Evolutionary conservation across 163 green algal species (phyloP).

Genomic region (Chlamydomonas reinhardtii): DNA sequence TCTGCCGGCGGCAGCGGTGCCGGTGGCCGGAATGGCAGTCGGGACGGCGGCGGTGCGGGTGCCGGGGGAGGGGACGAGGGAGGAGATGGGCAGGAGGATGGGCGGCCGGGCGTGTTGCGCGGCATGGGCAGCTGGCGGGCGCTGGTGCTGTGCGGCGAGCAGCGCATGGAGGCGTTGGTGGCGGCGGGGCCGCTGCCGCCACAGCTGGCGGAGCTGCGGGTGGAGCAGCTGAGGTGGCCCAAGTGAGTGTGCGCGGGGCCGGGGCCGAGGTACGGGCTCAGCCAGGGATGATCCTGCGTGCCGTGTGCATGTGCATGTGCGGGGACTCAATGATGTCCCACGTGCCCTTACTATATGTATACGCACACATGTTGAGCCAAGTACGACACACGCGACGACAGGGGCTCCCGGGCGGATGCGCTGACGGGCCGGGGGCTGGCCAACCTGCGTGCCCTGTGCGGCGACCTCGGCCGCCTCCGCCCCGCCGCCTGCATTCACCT

Average conservation of each 20-base stretch:
- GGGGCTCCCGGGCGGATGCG: constrained; percentile 9
- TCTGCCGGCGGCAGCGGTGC: no score
- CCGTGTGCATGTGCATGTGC: no score
- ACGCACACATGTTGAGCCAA: no score
- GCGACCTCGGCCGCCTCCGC: background rate
- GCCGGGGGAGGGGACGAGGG: no score
- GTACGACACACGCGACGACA: no score
- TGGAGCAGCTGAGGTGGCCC: constrained; percentile 31
- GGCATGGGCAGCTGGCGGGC: constrained; percentile 10
- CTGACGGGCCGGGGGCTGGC: background rate
- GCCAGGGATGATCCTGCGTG: background rate
- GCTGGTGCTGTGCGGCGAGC: constrained; percentile 20
- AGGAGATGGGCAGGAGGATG: no score
- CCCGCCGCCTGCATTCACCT: constrained; percentile 1
- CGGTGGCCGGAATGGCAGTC: no score
- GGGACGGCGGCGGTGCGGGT: no score
- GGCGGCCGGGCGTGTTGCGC: background rate
- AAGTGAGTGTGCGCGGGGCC: background rate
- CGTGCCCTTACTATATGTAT: no score
- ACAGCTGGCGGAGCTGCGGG: constrained; percentile 11
- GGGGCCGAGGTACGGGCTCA: no score
- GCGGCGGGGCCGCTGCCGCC: constrained; percentile 22
- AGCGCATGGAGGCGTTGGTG: constrained; percentile 42
- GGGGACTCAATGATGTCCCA: no score
- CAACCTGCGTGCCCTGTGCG: constrained; percentile 3